phyloP scores from a whole-genome alignment of 2,329 filamentous ascomycete genomes.

The Xenosphaeropsis pyriputrescens region DNA sequence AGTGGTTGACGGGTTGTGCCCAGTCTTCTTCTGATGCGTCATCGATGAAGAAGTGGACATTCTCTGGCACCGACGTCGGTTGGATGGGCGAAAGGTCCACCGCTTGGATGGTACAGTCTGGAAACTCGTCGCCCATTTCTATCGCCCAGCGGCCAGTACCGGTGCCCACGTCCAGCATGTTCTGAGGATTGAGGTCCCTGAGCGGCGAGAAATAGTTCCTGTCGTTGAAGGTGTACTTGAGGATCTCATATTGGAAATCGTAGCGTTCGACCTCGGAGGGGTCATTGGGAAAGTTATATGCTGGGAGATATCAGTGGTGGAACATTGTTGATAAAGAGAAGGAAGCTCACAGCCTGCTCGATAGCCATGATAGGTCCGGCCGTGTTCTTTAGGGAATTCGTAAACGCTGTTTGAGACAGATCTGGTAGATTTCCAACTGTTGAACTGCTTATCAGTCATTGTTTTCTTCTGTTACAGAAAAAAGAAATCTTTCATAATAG shows the following conservation, averaged over 20 bases:
- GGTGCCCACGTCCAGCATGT: slow-evolving; percentile 31
- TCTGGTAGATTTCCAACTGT: slow-evolving; percentile 1
- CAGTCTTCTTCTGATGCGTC: slow-evolving; percentile 18
- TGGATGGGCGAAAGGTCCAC: slow-evolving; percentile 3
- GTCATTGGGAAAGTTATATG: slow-evolving; percentile 23
- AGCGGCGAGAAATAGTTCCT: slow-evolving; percentile 26
- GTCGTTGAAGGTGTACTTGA: slow-evolving; percentile 22
- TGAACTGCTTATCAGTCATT: background rate
- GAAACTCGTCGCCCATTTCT: slow-evolving; percentile 47
- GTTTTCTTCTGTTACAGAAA: background rate
- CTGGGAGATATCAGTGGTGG: background rate
- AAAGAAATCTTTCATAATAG: background rate
- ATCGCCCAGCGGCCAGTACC: slow-evolving; percentile 48
- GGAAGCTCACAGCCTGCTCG: slow-evolving; percentile 3
- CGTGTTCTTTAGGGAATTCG: slow-evolving; percentile 12
- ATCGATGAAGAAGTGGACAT: slow-evolving; percentile 53
- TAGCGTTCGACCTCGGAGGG: slow-evolving; percentile 29
- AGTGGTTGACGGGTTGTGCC: slow-evolving; percentile 27
- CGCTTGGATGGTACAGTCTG: slow-evolving; percentile 23
- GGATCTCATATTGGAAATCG: slow-evolving; percentile 29
- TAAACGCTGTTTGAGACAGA: slow-evolving; percentile 7
- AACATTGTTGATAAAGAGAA: background rate
- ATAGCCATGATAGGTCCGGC: slow-evolving; percentile 14
- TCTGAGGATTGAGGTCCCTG: slow-evolving; percentile 15
- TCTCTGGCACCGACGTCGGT: slow-evolving; percentile 43